Evolutionary conservation across 1,284 basidiomycete species (phyloP).

Genomic region (Sparassis latifolia): DNA sequence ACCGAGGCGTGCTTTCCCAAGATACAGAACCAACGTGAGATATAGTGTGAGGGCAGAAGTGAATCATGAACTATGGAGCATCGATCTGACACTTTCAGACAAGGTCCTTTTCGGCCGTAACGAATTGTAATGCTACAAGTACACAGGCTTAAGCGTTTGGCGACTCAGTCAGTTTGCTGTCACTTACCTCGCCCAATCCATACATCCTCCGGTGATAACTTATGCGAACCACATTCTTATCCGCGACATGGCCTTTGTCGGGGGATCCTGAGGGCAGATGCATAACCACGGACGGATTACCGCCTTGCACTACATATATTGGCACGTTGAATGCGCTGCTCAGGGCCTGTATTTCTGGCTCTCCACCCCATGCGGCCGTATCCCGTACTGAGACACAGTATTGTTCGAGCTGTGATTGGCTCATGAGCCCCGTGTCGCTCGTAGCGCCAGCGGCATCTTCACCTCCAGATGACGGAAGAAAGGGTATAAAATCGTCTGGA

Average conservation of each 20-base stretch:
- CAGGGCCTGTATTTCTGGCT: constrained; percentile 93
- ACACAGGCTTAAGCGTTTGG: not conserved
- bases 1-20: not conserved
- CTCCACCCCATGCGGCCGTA: constrained; percentile 93
- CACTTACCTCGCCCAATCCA: constrained; percentile 84
- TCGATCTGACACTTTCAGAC: constrained; percentile 34
- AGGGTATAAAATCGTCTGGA: constrained; percentile 90
- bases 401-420: constrained; percentile 55
- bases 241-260: constrained; percentile 25
- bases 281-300: constrained; percentile 76
- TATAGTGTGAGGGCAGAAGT: not conserved
- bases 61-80: constrained; percentile 17
- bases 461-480: constrained; percentile 74
- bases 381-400: constrained; percentile 82
- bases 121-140: constrained; percentile 79
- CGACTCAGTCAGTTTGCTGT: too few species aligned
- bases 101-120: constrained; percentile 51
- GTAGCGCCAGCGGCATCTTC: constrained; percentile 69
- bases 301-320: constrained; percentile 89
- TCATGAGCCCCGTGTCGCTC: constrained; percentile 70
- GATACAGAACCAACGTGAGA: constrained; percentile 1
- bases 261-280: constrained; percentile 52
- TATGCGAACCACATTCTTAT: constrained; percentile 57
- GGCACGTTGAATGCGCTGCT: constrained; percentile 80
- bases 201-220: constrained; percentile 92